Evolutionary conservation across 1,284 basidiomycete species (phyloP), one percentile per base, ranked within the genome.

Genomic region (Trametes hirsuta): DNA sequence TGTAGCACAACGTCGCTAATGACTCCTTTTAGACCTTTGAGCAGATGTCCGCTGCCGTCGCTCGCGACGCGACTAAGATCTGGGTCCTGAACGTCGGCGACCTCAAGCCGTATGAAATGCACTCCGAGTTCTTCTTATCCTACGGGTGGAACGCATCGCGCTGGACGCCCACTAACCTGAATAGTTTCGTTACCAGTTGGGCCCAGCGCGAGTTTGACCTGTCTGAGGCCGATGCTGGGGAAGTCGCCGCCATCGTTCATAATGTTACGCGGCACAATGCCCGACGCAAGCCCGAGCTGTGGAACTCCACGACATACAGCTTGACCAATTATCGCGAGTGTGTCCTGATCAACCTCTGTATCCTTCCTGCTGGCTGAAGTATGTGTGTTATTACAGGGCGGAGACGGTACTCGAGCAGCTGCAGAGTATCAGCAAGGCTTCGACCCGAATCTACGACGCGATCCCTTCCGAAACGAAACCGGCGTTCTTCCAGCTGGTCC

Each of bases 1-100:
- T 12, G 30, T 30, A 30, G 30, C 30, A 8, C 30, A 5, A 8
- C 10, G 15, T 34, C 9, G 11, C 22, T 4, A 34, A 10, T n/a
- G 15, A 34, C 15, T 18, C 18, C 44, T 15, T 11, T 11, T 39
- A 86, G 81, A 78, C 83, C 4, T 83, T 79, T 65, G 84, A 88
- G 60, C 84, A 87, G 74, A 78, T 87, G 76, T 85, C 84, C 2
- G 74, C 85, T 30, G 84, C 85, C 2, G 77, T 86, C 12, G 82
- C 82, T 25, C 79, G 82, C 21, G 74, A 84, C n/a, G 84, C 85
- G 1, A 81, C 75, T 5, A 78, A 77, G 18, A 73, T 87, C 37
- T 87, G 85, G 85, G 78, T 87, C 39, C 69, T 86, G 45, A 86
- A 86, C 66, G 85, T 87, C 37, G 88, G 88, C 21, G 89, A 91